phyloP scores from a whole-genome alignment of 2,329 filamentous ascomycete genomes.

The Aspergillus piperis region DNA sequence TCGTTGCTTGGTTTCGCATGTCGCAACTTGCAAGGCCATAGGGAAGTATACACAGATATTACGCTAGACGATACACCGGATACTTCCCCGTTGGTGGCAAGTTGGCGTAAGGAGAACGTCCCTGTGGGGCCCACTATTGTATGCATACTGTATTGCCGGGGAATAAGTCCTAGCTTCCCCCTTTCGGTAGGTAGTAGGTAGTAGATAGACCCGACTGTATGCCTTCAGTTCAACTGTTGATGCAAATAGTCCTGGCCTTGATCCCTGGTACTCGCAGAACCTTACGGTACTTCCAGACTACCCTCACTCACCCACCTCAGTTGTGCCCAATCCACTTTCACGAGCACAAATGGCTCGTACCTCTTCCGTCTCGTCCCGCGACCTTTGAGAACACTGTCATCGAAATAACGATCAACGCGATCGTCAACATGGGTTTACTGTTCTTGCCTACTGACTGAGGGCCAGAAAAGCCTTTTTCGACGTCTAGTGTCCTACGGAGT shows the following conservation, averaged over 20 bases:
- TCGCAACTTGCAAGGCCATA: not conserved
- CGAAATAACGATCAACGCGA: conserved; percentile 8
- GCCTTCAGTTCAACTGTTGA: not conserved
- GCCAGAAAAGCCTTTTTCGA: not conserved
- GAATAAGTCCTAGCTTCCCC: not conserved
- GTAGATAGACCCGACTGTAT: too few relatives aligned
- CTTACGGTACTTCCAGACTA: not conserved
- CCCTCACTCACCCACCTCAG: not conserved
- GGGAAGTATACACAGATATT: not conserved
- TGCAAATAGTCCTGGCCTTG: not conserved
- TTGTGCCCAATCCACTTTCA: not conserved
- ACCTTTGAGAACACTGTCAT: not conserved
- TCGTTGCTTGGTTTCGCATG: not conserved
- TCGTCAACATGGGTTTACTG: not conserved
- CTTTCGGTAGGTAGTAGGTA: not conserved
- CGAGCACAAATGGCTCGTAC: not conserved
- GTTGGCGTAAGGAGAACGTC: not conserved
- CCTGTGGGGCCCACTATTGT: not conserved
- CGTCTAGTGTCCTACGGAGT: not conserved
- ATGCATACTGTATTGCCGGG: not conserved
- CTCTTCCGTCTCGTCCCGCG: not conserved
- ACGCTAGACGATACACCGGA: not conserved
- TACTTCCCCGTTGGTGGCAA: not conserved
- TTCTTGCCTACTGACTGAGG: not conserved
- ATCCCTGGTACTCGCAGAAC: not conserved